Base-by-base conservation (phyloP, 2,329 filamentous ascomycete species). In the Aspergillus vadensis region DNA sequence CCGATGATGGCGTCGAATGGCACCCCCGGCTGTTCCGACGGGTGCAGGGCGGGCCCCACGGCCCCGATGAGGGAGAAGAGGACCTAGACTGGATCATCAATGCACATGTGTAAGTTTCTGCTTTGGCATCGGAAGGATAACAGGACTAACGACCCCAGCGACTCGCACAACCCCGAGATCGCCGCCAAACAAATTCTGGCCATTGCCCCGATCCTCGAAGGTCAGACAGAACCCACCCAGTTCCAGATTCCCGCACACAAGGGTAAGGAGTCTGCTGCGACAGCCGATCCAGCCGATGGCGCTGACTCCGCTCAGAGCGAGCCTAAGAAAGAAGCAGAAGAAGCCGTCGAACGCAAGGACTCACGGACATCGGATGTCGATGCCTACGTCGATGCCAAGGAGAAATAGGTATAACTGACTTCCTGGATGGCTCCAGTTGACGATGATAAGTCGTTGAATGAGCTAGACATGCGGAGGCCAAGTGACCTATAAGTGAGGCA, bases 21-120 rank as follows among this genome's bases (percentile, higher is more conserved):
- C 86, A 88, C 36, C 94, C 95, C 0, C 87, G 88, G 64, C 83
- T 98, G 12, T 99, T 99, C 82, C 86, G 92, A 62, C 80, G 80
- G 51, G 89, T 96, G 10, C 84, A 85, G 48, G 87, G 88, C 23
- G 90, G 88, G 1, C 86, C 88, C 1, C 89, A 88, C 32, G 88
- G 87, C 1, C 73, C 83, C 4, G 91, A 95, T 64, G 88, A 94
- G 73, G 91, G 91, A 27, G 91, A 96, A 74, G 92, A 96, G 73
- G 91, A 91, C 66, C 80, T 99, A 30, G 95, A 98, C 77, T 99
- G 92, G 91, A 93, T 98, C 71, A 91, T 99, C 70, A 90, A 94
- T 75, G 89, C 93, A 1, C 83, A 88, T 58, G 85, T 99, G 92
- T 96, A 78, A 76, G 86, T 75, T 48, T 21, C 9, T 38, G 17